Conservation (phyloP, 345 rosid species). For the Eucalyptus pauciflora region DNA sequence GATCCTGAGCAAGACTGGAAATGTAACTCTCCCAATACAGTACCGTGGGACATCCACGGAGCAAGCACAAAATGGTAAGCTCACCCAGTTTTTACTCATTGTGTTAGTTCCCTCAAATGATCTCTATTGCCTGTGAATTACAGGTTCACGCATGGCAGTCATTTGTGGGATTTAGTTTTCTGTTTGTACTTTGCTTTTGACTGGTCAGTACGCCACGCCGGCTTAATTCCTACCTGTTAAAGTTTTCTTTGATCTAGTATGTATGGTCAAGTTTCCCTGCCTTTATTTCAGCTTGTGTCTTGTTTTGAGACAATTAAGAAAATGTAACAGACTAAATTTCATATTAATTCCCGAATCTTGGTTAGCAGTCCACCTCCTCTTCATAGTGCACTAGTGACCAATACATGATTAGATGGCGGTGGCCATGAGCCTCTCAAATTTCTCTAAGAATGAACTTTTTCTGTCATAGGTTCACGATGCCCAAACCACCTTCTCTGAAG, state of each 20-base stretch:
- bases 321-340: not conserved
- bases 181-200: not conserved
- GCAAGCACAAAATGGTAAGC: not conserved
- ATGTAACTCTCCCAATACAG: not conserved
- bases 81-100: not conserved
- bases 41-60: not conserved
- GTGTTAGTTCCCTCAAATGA: not conserved
- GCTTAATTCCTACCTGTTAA: too few species aligned
- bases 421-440: not conserved
- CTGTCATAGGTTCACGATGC: not conserved
- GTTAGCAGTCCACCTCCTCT: not conserved
- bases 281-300: not conserved
- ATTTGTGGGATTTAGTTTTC: not conserved
- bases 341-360: not conserved
- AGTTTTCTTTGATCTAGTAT: not conserved
- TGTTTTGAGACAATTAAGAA: not conserved
- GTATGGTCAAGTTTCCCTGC: not conserved
- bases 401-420: not conserved
- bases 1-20: not conserved
- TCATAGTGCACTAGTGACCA: not conserved
- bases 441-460: not conserved
- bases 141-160: not conserved
- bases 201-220: not conserved
- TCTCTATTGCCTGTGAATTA: not conserved
- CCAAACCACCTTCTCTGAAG: not conserved